Conservation (phyloP, 2,329 filamentous ascomycete genomes). For the Endoconidiophora laricicola region DNA sequence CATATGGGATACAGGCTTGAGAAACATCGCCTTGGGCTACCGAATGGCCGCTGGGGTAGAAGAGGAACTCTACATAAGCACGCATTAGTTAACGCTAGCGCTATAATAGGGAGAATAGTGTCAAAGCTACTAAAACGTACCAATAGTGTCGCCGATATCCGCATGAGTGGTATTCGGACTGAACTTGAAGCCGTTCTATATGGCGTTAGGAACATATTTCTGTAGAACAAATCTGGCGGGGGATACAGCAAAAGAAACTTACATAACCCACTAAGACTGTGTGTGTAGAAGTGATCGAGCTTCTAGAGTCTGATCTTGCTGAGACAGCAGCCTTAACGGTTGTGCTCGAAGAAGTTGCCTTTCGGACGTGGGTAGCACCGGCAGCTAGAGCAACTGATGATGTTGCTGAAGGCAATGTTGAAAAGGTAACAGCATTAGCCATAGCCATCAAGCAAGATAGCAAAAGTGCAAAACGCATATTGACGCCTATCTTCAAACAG, state of each 20-base stretch:
- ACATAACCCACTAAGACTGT: conserved; percentile 13
- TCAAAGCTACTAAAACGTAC: conserved; percentile 18
- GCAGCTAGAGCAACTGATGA: too few relatives aligned
- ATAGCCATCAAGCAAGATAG: too few relatives aligned
- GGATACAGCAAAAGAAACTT: not conserved
- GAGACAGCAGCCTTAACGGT: conserved; percentile 11
- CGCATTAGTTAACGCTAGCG: not conserved
- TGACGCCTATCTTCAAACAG: too few relatives aligned
- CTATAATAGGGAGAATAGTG: not conserved
- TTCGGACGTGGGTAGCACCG: too few relatives aligned
- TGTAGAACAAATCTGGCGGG: too few relatives aligned
- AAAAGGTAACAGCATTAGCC: too few relatives aligned
- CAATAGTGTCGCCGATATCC: conserved; percentile 30
- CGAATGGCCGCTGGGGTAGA: conserved; percentile 47
- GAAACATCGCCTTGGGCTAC: conserved; percentile 43
- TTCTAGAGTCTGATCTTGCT: not conserved
- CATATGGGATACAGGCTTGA: conserved; percentile 47
- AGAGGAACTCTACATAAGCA: conserved; percentile 31
- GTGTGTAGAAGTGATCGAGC: conserved; percentile 9
- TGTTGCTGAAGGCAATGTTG: too few relatives aligned
- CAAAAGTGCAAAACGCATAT: too few relatives aligned
- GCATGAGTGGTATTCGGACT: conserved; percentile 19
- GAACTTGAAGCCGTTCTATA: conserved; percentile 18
- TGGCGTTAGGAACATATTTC: not conserved
- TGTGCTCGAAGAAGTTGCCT: not conserved